Percentiles rank a stretch among this genome's conserved stretches.
These are phyloP conservation scores for Solanum hybrid DNA, from an alignment of 305 asterid genomes.

Conservation along the genomic window DNA sequence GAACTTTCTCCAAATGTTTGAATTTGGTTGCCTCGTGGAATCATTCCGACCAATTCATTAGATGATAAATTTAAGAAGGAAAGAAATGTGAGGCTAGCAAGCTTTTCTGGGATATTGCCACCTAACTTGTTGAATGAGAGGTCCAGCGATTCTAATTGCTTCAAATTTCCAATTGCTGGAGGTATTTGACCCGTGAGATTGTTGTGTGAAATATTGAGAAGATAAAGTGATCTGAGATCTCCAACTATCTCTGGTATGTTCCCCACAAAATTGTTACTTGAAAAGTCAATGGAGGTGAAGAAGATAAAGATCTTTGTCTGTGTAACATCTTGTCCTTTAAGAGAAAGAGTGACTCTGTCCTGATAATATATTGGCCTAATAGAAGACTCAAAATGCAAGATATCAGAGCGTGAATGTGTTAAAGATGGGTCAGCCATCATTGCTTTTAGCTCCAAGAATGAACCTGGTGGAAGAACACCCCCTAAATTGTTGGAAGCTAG, in stretches of 20 bases:
- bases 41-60: conserved; percentile 35
- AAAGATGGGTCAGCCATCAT: background rate
- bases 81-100: conserved; percentile 33
- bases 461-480: conserved; percentile 7
- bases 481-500: conserved; percentile 22
- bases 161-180: conserved; percentile 26
- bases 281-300: conserved; percentile 29
- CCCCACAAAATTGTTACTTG: conserved; percentile 34
- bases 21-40: conserved; percentile 39
- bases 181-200: conserved; percentile 33
- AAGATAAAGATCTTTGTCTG: conserved; percentile 10
- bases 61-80: conserved; percentile 38
- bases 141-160: conserved; percentile 32
- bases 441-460: conserved; percentile 6
- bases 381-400: conserved; percentile 1
- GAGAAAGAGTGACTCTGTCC: conserved; percentile 9
- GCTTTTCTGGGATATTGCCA: conserved; percentile 34
- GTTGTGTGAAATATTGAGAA: conserved; percentile 39
- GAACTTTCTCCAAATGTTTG: conserved; percentile 32
- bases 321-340: conserved; percentile 14
- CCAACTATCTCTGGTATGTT: conserved; percentile 17
- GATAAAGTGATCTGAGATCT: conserved; percentile 19
- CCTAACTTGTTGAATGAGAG: conserved; percentile 34
- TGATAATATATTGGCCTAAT: conserved; percentile 3
- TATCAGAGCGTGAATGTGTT: background rate